Evolutionary conservation across 2,329 filamentous ascomycete genomes (phyloP).

Genomic region (Fusarium sp.): DNA sequence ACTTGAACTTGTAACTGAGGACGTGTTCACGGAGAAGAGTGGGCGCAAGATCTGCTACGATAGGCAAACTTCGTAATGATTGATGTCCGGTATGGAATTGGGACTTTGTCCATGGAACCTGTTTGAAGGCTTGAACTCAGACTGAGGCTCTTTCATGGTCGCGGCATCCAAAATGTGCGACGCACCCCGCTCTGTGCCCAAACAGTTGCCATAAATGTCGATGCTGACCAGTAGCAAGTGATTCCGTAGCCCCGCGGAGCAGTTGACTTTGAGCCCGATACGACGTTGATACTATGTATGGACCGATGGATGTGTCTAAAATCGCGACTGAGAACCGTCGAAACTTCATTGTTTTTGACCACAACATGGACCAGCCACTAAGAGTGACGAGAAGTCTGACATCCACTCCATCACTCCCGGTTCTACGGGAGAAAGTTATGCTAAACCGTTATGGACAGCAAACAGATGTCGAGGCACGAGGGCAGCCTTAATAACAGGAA

Average conservation of each 20-base stretch:
- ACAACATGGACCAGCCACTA: not conserved
- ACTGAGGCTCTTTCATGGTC: slow-evolving; percentile 13
- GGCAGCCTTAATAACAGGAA: not conserved
- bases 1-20: not conserved
- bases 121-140: not conserved
- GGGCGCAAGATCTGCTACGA: not conserved
- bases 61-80: not conserved
- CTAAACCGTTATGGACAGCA: slow-evolving; percentile 7
- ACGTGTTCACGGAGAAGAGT: not conserved
- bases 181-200: not conserved
- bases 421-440: slow-evolving; percentile 5
- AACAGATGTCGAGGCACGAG: not conserved
- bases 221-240: slow-evolving; percentile 1
- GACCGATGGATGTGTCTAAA: not conserved
- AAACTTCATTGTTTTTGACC: slow-evolving; percentile 11
- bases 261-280: not conserved
- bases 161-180: slow-evolving; percentile 9
- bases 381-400: not conserved
- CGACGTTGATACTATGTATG: not conserved
- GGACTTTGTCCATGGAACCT: not conserved
- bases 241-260: slow-evolving; percentile 8
- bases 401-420: slow-evolving; percentile 1
- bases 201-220: not conserved
- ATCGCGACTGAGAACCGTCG: not conserved
- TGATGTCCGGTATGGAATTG: not conserved